A percentile compares a stretch with the other conserved stretches of the same genome.
Evolutionary conservation across 371 early-diverging fungal genomes (phyloP).

Genomic region (Zychaea mexicana): DNA sequence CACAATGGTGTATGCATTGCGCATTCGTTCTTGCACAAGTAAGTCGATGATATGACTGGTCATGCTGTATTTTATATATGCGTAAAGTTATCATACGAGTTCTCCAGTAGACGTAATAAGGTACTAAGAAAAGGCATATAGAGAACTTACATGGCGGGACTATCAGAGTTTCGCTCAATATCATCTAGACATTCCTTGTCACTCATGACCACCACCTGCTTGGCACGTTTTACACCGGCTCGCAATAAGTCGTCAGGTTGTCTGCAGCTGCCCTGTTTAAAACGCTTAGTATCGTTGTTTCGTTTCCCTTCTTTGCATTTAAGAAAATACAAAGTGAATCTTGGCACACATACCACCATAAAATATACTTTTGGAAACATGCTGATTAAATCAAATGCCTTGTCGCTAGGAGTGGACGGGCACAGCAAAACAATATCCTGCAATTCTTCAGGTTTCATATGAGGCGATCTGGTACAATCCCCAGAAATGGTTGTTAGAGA

Average conservation of each 20-base stretch:
- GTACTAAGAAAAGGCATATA: too few relatives aligned
- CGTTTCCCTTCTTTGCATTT: background rate
- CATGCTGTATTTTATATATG: too few relatives aligned
- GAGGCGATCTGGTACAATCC: conserved; percentile 31
- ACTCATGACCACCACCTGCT: conserved; percentile 62
- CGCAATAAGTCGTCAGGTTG: conserved; percentile 59
- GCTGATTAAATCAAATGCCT: conserved; percentile 50
- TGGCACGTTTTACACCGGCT: conserved; percentile 59
- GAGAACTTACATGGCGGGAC: conserved; percentile 46
- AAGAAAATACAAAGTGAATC: background rate
- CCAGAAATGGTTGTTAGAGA: background rate
- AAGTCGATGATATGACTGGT: conserved; percentile 42
- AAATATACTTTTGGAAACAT: conserved; percentile 59
- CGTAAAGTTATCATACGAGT: too few relatives aligned
- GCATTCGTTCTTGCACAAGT: conserved; percentile 22
- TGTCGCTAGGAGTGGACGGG: conserved; percentile 35
- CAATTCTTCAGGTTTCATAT: conserved; percentile 38
- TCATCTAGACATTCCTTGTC: conserved; percentile 43
- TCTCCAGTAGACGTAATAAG: too few relatives aligned
- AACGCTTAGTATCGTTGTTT: background rate
- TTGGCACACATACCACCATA: conserved; percentile 41
- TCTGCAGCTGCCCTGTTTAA: conserved; percentile 53
- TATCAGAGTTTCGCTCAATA: conserved; percentile 41
- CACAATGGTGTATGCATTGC: conserved; percentile 33
- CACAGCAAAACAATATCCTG: conserved; percentile 60